A percentile compares a stretch with the other conserved stretches of the same genome.
Conservation (phyloP, 75 land plant species). For the Sequoia sempervirens region DNA sequence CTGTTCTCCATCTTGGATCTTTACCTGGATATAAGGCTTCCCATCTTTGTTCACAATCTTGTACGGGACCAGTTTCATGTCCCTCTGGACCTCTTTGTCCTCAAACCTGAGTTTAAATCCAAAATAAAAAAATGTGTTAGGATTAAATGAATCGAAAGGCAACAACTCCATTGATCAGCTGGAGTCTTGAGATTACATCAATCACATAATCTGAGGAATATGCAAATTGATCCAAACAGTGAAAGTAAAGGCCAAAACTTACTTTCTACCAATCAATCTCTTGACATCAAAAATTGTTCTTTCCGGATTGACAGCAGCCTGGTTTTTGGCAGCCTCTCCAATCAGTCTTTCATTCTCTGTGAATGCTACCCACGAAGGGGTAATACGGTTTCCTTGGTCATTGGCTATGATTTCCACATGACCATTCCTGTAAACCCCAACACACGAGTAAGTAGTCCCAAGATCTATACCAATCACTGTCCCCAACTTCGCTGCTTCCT, state of each 20-base stretch:
- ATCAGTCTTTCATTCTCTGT: conserved; percentile 59
- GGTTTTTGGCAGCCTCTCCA: conserved; percentile 73
- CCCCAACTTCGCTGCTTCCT: conserved; percentile 62
- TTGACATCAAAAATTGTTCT: conserved; percentile 75
- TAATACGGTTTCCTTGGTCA: conserved; percentile 75
- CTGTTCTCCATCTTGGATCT: conserved; percentile 75
- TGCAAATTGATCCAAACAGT: background rate
- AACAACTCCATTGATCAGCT: background rate
- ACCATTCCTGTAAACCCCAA: conserved; percentile 75
- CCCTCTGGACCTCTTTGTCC: conserved; percentile 86
- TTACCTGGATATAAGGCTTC: conserved; percentile 79
- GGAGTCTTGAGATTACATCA: background rate
- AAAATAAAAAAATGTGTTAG: background rate
- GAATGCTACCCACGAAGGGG: conserved; percentile 77
- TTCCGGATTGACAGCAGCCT: conserved; percentile 68
- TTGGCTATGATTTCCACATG: conserved; percentile 78
- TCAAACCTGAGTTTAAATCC: conserved; percentile 45
- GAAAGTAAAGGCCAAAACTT: conserved; percentile 5
- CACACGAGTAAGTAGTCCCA: conserved; percentile 77
- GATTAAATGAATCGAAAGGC: background rate
- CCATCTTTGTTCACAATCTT: conserved; percentile 93
- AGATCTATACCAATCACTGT: conserved; percentile 76
- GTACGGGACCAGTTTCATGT: conserved; percentile 79
- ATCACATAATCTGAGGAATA: background rate
- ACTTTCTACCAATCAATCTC: conserved; percentile 63